These are phyloP conservation scores for Solanum hybrid DNA, from an alignment of 305 asterid genomes.

Conservation along the genomic window DNA sequence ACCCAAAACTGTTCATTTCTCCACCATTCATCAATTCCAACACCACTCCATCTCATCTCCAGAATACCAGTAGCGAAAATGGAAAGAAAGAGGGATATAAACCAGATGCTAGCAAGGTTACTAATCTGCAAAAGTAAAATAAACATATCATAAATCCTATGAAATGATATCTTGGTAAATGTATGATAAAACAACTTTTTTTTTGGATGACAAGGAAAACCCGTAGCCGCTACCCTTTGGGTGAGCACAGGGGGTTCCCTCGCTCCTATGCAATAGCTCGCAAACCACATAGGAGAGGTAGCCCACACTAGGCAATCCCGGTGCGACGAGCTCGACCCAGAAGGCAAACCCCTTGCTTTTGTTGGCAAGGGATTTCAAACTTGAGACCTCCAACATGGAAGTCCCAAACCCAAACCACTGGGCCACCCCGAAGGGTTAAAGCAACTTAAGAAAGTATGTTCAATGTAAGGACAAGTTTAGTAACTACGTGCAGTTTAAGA, in stretches of 20 bases:
- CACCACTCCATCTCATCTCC: slow-evolving; percentile 98
- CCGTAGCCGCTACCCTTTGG: too few species aligned
- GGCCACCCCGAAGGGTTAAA: background rate
- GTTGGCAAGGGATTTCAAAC: too few species aligned
- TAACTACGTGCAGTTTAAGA: background rate
- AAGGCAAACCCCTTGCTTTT: too few species aligned
- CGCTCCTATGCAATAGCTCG: too few species aligned
- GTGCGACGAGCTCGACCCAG: too few species aligned
- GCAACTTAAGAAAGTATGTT: background rate
- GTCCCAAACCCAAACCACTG: too few species aligned
- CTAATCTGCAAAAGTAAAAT: slow-evolving; percentile 52
- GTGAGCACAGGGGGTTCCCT: too few species aligned
- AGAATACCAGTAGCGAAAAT: slow-evolving; percentile 93
- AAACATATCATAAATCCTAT: background rate
- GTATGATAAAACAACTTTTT: background rate
- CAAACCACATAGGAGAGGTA: too few species aligned
- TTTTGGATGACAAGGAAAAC: too few species aligned
- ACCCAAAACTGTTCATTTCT: slow-evolving; percentile 98
- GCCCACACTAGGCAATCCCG: too few species aligned
- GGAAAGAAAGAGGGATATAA: slow-evolving; percentile 87
- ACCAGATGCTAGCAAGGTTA: slow-evolving; percentile 89
- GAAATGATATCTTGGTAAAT: background rate
- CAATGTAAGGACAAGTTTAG: background rate
- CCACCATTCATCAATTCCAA: slow-evolving; percentile 98
- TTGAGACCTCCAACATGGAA: too few species aligned